Base-by-base conservation (phyloP, 495 filamentous ascomycete genomes). In the Penicillium waksmanii region DNA sequence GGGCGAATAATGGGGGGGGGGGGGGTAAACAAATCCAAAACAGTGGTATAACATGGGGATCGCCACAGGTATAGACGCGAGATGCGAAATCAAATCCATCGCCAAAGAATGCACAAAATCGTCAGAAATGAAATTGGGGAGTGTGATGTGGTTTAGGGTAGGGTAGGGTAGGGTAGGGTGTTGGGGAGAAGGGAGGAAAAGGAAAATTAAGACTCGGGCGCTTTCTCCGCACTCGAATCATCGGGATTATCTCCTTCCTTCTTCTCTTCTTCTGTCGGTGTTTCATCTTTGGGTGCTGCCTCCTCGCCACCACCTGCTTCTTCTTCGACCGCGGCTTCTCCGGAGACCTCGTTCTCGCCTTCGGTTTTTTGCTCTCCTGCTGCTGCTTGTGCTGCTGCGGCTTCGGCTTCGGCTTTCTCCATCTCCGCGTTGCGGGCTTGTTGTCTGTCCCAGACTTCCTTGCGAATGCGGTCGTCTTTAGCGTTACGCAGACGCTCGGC, bases 401-500 rank as follows among this genome's bases (percentile, higher is more conserved):
- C 64, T 54, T 71, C 68, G 2, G 66, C 69, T 42, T 72, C 67
- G 6, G 53, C 60, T 17, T 62, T 65, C 52, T 77, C 78, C 61
- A 78, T 74, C 52, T 76, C 78, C 3, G 77, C 78, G 51, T 76
- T 74, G 51, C 78, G 73, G 48, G 77, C 79, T 63, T 81, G 80
- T 74, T 88, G 82, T 51, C 84, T 75, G 63, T 93, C 90, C 88
- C 89, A 96, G 10, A 93, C 88, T 68, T 97, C 93, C 66, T 85
- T 86, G 57, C 94, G 80, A 50, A 91, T 91, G 68, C 86, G 83
- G 57, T 98, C 96, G 66, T 98, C 95, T 73, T 93, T 96, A 19
- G 85, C 84, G 65, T 86, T 89, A 56, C 96, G 80, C 46, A 92
- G 81, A 43, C 96, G 79, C 76, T 98, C 96, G 8, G 91, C 87